A percentile compares a stretch with the other conserved stretches of the same genome.
These are phyloP conservation scores for Fusarium temperatum DNA, from an alignment of 2,329 filamentous ascomycete genomes.

Conservation along the genomic window DNA sequence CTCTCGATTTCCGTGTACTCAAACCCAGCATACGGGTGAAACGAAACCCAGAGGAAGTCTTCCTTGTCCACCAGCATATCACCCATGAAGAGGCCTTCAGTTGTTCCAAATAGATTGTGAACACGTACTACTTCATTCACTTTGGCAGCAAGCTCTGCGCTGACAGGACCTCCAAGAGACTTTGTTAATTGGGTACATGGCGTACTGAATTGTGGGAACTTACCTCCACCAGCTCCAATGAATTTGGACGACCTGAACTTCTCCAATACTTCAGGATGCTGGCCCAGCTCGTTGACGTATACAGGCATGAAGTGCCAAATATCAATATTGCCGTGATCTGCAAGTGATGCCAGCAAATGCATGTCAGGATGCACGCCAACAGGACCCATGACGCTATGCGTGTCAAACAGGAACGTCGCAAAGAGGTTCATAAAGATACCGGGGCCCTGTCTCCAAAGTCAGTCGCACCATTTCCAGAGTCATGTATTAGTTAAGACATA, in stretches of 20 bases:
- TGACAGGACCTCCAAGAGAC: neutral
- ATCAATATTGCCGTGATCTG: neutral
- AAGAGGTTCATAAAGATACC: neutral
- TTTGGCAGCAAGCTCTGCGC: neutral
- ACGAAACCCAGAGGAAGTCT: neutral
- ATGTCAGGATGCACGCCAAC: neutral
- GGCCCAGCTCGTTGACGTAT: neutral
- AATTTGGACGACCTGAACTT: neutral
- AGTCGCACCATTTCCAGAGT: neutral
- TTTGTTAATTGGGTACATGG: neutral
- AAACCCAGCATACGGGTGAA: neutral
- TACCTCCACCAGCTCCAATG: neutral
- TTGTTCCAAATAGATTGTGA: neutral
- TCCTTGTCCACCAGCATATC: neutral
- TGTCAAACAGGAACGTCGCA: neutral
- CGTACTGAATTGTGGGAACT: accelerated
- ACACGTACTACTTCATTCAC: neutral
- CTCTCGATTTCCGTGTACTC: neutral
- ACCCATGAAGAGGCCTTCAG: neutral
- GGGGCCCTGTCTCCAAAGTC: neutral
- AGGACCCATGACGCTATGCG: neutral
- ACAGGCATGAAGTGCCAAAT: neutral
- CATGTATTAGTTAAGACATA: neutral
- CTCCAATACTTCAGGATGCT: neutral
- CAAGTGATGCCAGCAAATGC: neutral